Base-by-base conservation (phyloP, 108 stramenopile species). In the Cyclostephanos tholiformis region DNA sequence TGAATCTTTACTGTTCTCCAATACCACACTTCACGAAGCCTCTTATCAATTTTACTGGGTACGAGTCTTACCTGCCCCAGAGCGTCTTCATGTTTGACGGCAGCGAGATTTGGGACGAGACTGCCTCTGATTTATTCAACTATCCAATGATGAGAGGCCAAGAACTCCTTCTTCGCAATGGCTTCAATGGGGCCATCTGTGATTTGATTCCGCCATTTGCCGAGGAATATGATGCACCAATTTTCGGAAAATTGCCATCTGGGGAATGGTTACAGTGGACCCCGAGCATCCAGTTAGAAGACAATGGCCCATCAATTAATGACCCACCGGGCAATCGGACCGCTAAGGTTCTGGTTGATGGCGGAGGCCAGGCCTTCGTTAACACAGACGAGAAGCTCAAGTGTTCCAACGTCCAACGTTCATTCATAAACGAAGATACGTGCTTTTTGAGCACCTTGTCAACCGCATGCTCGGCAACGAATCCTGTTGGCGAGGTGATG, bases 291-390 rank as follows among this genome's bases (percentile, higher is more conserved):
- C 71, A 36, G 38, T 30, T 83, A 12, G 71, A 72, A 44, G 11
- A 75, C 46, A 69, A 79, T 35, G 82, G 84, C 25, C 84, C 84
- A 41, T 82, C 84, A 17, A 56, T 80, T n/a, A 82, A 87, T 52
- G 39, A 60, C 22, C 56, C 63, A 20, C 36, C 44, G 16, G 65
- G 30, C 10, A 53, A 67, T 25, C 20, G 35, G 59, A 35, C 72
- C 22, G 22, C 29, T 12, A 52, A 67, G 6, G 61, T 60, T 10
- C 65, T 82, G 52, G 16, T 26, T 35, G 86, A 87, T 79, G 86
- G 82, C 38, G 82, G 85, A 10, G 79, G 71, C 19, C 36, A 39
- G 30, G n/a, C 46, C n/a, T 67, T 66, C 39, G 30, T 79, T 20
- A 14, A 20, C 39, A 78, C 67, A 6, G 52, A 53, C 11, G 75